Conservation (phyloP, 2,329 filamentous ascomycete species). For the Arthrobotrys sinensis region DNA sequence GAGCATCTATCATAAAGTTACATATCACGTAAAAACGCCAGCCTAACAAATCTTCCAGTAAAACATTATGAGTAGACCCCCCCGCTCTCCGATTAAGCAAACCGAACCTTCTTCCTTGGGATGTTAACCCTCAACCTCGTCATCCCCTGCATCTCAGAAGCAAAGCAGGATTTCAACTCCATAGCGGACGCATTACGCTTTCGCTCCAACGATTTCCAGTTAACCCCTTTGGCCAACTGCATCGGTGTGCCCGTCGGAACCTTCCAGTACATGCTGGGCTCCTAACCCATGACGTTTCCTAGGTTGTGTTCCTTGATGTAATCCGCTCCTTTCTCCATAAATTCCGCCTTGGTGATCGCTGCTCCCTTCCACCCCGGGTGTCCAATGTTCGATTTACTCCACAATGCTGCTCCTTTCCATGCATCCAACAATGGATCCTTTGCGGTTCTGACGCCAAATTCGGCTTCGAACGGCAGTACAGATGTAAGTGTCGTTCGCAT, state of each 20-base stretch:
- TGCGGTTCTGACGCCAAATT: conserved; percentile 80
- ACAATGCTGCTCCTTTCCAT: conserved; percentile 92
- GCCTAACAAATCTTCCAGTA: background rate
- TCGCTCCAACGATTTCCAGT: conserved; percentile 5
- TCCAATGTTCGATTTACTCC: conserved; percentile 75
- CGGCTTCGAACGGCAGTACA: conserved; percentile 78
- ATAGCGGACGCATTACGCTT: background rate
- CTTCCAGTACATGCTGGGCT: conserved; percentile 64
- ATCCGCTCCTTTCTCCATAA: conserved; percentile 89
- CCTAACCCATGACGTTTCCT: conserved; percentile 63
- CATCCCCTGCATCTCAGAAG: background rate
- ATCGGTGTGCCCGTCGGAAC: conserved; percentile 2
- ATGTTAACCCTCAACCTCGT: background rate
- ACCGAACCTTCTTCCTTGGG: background rate
- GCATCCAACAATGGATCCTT: conserved; percentile 85
- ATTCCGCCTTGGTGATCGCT: conserved; percentile 85
- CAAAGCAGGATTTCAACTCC: background rate
- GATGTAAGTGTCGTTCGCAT: conserved; percentile 80
- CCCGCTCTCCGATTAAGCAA: background rate
- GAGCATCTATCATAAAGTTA: background rate
- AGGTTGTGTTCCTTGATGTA: conserved; percentile 80
- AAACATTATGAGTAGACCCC: conserved; percentile 1
- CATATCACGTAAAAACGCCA: background rate
- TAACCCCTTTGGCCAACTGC: conserved; percentile 6
- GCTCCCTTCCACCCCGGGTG: conserved; percentile 74